Evolutionary conservation across 2,329 filamentous ascomycete genomes (phyloP).

Genomic region (Fusarium penzigii): DNA sequence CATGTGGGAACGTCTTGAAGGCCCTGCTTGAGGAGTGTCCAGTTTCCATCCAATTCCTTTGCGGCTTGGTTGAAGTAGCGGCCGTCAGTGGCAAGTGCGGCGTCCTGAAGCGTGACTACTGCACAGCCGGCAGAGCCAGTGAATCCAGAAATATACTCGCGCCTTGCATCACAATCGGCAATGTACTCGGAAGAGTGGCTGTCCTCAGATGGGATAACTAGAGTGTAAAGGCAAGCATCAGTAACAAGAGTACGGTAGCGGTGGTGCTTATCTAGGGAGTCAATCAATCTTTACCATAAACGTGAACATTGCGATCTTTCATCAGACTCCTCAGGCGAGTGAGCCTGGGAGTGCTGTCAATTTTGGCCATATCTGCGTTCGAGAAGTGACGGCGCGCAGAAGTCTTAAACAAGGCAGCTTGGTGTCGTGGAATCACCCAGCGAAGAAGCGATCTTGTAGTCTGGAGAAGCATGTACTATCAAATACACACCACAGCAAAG

Average conservation of each 20-base stretch:
- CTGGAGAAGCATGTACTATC: constrained; percentile 28
- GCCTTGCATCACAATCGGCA: constrained; percentile 87
- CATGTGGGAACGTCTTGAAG: constrained; percentile 93
- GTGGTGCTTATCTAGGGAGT: not conserved
- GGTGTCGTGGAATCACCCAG: constrained; percentile 17
- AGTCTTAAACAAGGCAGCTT: constrained; percentile 7
- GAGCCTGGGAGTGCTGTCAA: constrained; percentile 78
- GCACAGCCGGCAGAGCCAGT: constrained; percentile 93
- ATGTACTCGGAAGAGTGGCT: constrained; percentile 98
- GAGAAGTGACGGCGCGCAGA: constrained; percentile 20
- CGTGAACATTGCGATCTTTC: constrained; percentile 81
- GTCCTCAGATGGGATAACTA: constrained; percentile 96
- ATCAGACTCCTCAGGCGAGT: constrained; percentile 79
- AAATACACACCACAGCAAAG: constrained; percentile 17
- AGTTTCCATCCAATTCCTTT: constrained; percentile 88
- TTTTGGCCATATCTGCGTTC: constrained; percentile 39
- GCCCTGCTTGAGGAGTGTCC: constrained; percentile 89
- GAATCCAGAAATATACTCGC: constrained; percentile 92
- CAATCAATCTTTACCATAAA: constrained; percentile 73
- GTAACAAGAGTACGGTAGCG: not conserved
- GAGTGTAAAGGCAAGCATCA: constrained; percentile 9
- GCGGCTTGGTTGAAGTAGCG: constrained; percentile 97
- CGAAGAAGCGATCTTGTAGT: constrained; percentile 23
- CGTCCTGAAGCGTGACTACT: constrained; percentile 82
- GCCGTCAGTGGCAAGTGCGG: constrained; percentile 89